phyloP scores from a whole-genome alignment of 768 basidiomycete genomes.

The Pseudohyphozyma bogoriensis region DNA sequence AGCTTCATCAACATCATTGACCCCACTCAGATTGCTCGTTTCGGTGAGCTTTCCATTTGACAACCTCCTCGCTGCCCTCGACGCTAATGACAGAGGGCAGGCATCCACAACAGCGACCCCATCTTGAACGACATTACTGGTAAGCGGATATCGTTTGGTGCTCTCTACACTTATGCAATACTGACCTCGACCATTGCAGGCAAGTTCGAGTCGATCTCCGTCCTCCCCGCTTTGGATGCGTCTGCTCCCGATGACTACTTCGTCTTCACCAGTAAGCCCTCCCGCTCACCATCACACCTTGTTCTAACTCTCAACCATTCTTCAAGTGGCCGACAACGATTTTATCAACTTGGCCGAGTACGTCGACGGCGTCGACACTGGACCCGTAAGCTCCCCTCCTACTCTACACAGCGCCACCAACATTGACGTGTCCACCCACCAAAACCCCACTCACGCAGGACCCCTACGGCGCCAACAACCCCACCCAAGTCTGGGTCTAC shows the following conservation, averaged over 20 bases:
- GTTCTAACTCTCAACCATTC: too few species aligned
- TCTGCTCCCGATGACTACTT: constrained; percentile 54
- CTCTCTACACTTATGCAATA: not conserved
- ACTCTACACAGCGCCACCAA: too few species aligned
- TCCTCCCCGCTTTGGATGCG: constrained; percentile 49
- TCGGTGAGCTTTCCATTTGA: too few species aligned
- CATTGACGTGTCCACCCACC: too few species aligned
- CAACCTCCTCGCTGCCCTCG: too few species aligned
- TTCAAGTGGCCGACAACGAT: constrained; percentile 59
- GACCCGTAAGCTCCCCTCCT: constrained; percentile 47
- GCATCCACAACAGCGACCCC: constrained; percentile 43
- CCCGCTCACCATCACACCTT: too few species aligned
- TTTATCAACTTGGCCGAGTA: constrained; percentile 42
- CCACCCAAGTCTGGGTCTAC: constrained; percentile 57
- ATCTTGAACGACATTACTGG: constrained; percentile 42
- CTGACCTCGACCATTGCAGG: not conserved
- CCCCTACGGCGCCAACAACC: constrained; percentile 45
- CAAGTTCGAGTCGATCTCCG: constrained; percentile 45
- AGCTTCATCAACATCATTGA: constrained; percentile 53
- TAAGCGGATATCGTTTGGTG: constrained; percentile 48
- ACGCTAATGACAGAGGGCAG: too few species aligned
- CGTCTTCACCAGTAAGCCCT: constrained; percentile 55
- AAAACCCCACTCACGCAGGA: constrained; percentile 43
- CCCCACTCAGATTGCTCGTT: constrained; percentile 48
- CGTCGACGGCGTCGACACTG: constrained; percentile 48